Conservation (phyloP, 1,284 basidiomycete species). For the Apiotrichum siamense region DNA sequence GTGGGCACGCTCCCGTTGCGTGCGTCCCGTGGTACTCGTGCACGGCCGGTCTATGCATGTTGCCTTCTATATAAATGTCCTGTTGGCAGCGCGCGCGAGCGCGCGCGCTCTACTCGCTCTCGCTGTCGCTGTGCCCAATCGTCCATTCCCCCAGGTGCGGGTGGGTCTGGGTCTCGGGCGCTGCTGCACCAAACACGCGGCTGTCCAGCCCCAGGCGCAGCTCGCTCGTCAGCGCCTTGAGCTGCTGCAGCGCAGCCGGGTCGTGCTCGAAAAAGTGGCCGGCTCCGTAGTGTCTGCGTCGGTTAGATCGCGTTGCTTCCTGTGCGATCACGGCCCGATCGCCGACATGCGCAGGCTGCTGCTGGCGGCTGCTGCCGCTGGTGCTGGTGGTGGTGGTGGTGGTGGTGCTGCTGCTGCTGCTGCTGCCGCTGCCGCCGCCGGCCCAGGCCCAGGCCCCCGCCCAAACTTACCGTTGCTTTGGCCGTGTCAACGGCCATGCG, state of each 20-base stretch:
- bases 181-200: not conserved
- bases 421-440: too few relatives aligned
- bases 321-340: not conserved
- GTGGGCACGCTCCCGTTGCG: too few relatives aligned
- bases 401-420: too few relatives aligned
- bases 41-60: too few relatives aligned
- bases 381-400: too few relatives aligned
- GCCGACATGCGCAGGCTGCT: too few relatives aligned
- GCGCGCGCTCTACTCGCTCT: too few relatives aligned
- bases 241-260: slow-evolving; percentile 18
- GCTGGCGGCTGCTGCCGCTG: too few relatives aligned
- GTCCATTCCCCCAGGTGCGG: slow-evolving; percentile 7
- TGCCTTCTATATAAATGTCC: too few relatives aligned
- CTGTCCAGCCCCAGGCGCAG: slow-evolving; percentile 20
- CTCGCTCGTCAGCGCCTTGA: slow-evolving; percentile 27
- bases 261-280: slow-evolving; percentile 38
- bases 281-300: slow-evolving; percentile 9
- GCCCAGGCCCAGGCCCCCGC: not conserved
- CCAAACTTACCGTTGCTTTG: slow-evolving; percentile 3
- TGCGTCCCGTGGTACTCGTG: too few relatives aligned
- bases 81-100: too few relatives aligned
- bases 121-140: slow-evolving; percentile 6
- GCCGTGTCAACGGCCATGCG: slow-evolving; percentile 14
- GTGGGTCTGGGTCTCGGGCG: not conserved
- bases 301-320: not conserved